phyloP scores from a whole-genome alignment of 1,284 basidiomycete species.

The Puccinia triticina region DNA sequence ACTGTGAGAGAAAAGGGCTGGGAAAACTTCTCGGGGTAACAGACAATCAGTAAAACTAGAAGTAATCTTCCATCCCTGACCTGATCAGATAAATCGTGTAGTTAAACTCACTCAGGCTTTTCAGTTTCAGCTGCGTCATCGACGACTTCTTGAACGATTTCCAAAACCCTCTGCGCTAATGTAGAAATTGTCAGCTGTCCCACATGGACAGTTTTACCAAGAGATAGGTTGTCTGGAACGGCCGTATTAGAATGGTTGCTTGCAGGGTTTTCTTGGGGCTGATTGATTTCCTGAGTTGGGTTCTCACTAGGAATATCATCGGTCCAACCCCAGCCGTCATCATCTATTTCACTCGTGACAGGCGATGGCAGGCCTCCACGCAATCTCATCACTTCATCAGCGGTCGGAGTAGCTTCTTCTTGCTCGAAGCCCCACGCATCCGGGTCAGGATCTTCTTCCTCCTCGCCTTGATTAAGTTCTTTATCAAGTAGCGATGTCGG shows the following conservation, averaged over 20 bases:
- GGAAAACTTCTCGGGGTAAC: slow-evolving; percentile 31
- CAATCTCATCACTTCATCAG: slow-evolving; percentile 31
- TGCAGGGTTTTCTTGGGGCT: not conserved
- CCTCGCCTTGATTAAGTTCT: not conserved
- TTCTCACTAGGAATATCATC: slow-evolving; percentile 38
- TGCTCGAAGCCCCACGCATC: slow-evolving; percentile 41
- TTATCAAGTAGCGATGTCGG: not conserved
- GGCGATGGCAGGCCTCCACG: slow-evolving; percentile 40
- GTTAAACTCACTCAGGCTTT: slow-evolving; percentile 33
- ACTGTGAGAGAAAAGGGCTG: slow-evolving; percentile 52
- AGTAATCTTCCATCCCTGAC: not conserved
- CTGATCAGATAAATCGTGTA: not conserved
- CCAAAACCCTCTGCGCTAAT: slow-evolving; percentile 32
- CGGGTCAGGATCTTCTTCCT: slow-evolving; percentile 28
- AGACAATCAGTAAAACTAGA: not conserved
- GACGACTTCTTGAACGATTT: slow-evolving; percentile 23
- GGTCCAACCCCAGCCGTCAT: slow-evolving; percentile 49
- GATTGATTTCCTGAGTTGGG: not conserved
- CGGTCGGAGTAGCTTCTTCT: slow-evolving; percentile 5
- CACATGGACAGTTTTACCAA: not conserved
- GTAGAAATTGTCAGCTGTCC: slow-evolving; percentile 48
- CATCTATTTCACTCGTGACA: slow-evolving; percentile 30
- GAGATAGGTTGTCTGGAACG: not conserved
- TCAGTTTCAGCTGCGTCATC: slow-evolving; percentile 30
- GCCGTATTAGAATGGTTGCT: not conserved